These are phyloP conservation scores for Talaromyces ruber DNA, from an alignment of 495 filamentous ascomycete species.

Conservation along the genomic window DNA sequence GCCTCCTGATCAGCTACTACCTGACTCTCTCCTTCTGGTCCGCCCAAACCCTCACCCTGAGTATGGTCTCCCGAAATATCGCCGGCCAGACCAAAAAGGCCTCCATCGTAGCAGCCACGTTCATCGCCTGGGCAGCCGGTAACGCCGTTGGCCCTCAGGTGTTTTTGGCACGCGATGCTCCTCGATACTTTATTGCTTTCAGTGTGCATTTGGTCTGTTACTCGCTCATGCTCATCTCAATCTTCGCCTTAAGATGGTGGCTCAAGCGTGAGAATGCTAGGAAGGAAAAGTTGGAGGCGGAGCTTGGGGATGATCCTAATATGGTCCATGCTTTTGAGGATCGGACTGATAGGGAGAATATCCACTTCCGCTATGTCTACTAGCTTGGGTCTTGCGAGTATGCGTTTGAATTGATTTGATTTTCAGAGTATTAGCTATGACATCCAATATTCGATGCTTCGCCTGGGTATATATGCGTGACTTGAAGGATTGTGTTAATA, in stretches of 20 bases:
- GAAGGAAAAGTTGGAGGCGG: conserved; percentile 24
- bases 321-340: conserved; percentile 37
- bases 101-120: conserved; percentile 35
- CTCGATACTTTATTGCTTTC: conserved; percentile 20
- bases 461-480: conserved; percentile 3
- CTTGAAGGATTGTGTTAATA: neutral
- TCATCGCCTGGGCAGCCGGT: conserved; percentile 34
- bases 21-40: conserved; percentile 49
- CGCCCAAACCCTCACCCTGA: conserved; percentile 49
- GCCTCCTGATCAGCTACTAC: conserved; percentile 55
- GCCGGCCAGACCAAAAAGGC: conserved; percentile 63
- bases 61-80: conserved; percentile 56
- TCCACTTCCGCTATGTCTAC: conserved; percentile 41
- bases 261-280: conserved; percentile 27
- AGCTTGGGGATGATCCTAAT: conserved; percentile 15
- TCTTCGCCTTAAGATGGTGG: conserved; percentile 30
- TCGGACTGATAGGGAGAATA: conserved; percentile 39
- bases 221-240: conserved; percentile 22
- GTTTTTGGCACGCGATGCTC: neutral
- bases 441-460: neutral
- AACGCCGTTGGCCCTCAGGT: conserved; percentile 10
- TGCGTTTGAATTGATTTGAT: neutral
- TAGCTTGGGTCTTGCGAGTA: conserved; percentile 10
- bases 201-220: conserved; percentile 36
- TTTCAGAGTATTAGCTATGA: neutral